Evolutionary conservation across 129 eudicot species (phyloP).

Genomic region (carrot (Daucus carota)): DNA sequence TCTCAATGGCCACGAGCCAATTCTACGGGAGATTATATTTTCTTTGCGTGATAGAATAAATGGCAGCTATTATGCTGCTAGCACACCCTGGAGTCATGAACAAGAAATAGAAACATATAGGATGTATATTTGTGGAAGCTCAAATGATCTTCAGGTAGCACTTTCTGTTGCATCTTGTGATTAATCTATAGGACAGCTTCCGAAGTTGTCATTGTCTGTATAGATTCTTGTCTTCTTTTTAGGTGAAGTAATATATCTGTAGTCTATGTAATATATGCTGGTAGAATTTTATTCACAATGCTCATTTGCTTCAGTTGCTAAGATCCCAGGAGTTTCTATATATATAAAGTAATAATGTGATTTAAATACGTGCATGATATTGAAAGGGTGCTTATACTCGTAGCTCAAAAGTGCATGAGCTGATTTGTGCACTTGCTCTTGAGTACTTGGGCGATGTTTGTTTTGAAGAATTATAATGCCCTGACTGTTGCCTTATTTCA

Average conservation of each 20-base stretch:
- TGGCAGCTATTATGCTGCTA: slow-evolving; percentile 55
- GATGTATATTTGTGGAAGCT: slow-evolving; percentile 83
- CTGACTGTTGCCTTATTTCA: no score
- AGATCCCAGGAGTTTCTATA: neutral
- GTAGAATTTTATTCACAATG: neutral
- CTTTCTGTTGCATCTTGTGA: slow-evolving; percentile 86
- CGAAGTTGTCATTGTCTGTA: neutral
- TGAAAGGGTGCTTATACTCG: neutral
- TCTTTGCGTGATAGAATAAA: slow-evolving; percentile 54
- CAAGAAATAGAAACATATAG: slow-evolving; percentile 82
- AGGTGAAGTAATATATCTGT: neutral
- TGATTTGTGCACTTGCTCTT: neutral
- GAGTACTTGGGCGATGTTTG: neutral
- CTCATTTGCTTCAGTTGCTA: neutral
- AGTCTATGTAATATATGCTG: neutral
- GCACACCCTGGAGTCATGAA: slow-evolving; percentile 27
- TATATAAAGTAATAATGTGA: neutral
- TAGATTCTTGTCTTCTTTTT: neutral
- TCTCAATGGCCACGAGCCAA: slow-evolving; percentile 90
- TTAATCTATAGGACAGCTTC: slow-evolving; percentile 11
- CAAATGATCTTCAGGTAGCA: slow-evolving; percentile 73
- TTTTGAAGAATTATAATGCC: no score
- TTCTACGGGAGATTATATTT: slow-evolving; percentile 66
- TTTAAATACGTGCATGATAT: neutral
- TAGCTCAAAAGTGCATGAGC: neutral